These are phyloP conservation scores for Metschnikowia santaceciliae DNA, from an alignment of 805 yeast genomes.

Conservation along the genomic window DNA sequence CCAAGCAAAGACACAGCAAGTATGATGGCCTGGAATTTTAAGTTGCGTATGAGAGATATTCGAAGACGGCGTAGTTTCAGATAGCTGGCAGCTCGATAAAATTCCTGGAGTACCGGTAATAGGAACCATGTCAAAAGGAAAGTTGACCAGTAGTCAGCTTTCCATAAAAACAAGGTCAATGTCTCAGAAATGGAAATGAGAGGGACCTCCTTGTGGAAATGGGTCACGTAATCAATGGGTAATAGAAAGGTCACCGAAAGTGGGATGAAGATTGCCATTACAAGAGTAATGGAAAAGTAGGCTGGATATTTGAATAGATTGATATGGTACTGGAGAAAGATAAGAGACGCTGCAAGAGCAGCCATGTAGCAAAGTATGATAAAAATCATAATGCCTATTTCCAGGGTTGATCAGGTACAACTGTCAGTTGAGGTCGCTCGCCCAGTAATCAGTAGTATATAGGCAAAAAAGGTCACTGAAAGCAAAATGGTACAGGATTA, in stretches of 20 bases:
- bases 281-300: constrained; percentile 45
- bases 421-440: neutral
- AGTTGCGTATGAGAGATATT: constrained; percentile 55
- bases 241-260: constrained; percentile 67
- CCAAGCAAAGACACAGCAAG: constrained; percentile 51
- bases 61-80: constrained; percentile 42
- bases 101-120: constrained; percentile 70
- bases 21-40: constrained; percentile 58
- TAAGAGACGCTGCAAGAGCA: constrained; percentile 26
- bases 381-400: constrained; percentile 5
- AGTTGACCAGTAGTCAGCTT: constrained; percentile 74
- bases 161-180: constrained; percentile 56
- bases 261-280: constrained; percentile 67
- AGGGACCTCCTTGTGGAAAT: constrained; percentile 33
- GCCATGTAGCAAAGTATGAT: constrained; percentile 23
- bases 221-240: constrained; percentile 70
- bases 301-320: constrained; percentile 31
- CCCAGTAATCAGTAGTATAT: neutral
- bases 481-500: neutral
- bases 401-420: neutral
- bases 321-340: constrained; percentile 35
- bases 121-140: constrained; percentile 75
- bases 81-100: constrained; percentile 65
- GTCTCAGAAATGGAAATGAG: constrained; percentile 31
- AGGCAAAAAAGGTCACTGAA: neutral